Base-by-base conservation (phyloP, 148 eudicot species). In the Talinum fruticosum region DNA sequence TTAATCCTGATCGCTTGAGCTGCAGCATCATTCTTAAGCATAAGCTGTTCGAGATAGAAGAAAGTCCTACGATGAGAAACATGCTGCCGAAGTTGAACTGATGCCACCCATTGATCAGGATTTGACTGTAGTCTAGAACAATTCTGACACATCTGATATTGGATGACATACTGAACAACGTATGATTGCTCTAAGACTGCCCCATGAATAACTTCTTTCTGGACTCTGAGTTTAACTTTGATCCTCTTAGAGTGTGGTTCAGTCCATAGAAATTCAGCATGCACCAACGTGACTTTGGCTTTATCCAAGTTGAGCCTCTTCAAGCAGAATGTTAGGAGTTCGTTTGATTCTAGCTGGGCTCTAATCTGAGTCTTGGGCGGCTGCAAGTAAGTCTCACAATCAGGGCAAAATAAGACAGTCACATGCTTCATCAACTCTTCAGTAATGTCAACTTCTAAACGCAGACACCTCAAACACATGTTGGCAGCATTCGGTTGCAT, bases 91-190 rank as follows among this genome's bases (percentile, higher is more conserved):
- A 92, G 82, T 74, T 90, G 97, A 69, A 92, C 93, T 21, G 83
- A 75, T 72, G 95, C 97, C 18, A 83, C 91, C 97, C 93, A 90
- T 81, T 90, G 93, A 69, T 90, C 97, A 0, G 93, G 97, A 67
- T 90, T 89, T 0, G 95, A 86, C 66, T 84, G 88, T 34, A 89
- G 84, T 86, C 89, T 84, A 33, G 88, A 66, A 74, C 97, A 92
- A 79, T 87, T 79, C 6, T 89, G 90, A 83, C 97, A 90, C 89
- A 89, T 87, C 64, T 87, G 86, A 64, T 92, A 82, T 13, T 86
- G 93, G n/a, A 89, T 90, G 13, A 86, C 86, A 80, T 89, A 92
- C 79, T 87, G 93, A 35, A 91, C 89, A 10, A 79, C 45, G 77
- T 82, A 91, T 75, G 88, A 66, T 62, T 92, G 93, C 78, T 92